Base-by-base conservation (phyloP, 257 asterid species). In the Paulownia fortunei region DNA sequence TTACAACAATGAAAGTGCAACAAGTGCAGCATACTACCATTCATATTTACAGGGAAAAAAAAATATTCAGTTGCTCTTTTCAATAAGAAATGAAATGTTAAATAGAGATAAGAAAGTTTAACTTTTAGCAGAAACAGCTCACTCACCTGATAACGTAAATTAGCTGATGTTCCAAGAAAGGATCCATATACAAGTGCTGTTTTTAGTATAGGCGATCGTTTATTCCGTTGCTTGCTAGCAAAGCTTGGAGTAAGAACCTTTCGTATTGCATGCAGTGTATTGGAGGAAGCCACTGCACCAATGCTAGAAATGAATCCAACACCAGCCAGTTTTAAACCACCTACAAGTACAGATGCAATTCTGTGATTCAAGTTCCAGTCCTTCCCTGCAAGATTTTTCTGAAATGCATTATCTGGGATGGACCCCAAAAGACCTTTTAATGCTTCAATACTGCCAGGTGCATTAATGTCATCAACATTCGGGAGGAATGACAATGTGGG, bases 381-480 rank as follows among this genome's bases (percentile, higher is more conserved):
- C 84, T 80, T 88, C 80, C 99, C 98, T 0, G 78, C 92, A 76
- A 88, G 81, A 81, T 79, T 90, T 82, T 89, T 91, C 81, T 93
- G 99, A 80, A 95, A 95, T 46, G 99, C 99, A 39, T 95, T 95
- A 83, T 95, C 99, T 2, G 98, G 99, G 82, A 95, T 93, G 60
- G 97, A 91, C 47, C 96, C 97, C 65, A 95, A 83, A 81, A 95
- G 96, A 79, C 97, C 99, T 83, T 85, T 86, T 61, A 93, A 66
- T 63, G 90, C 92, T 76, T 87, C 97, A 41, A 95, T 26, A 72
- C 94, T 83, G 74, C 89, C 93, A 21, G 96, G 75, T 27, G 84
- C 74, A 76, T 80, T 70, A 54, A 83, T 74, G 59, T 84, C 89
- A 81, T 80, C 82, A 68, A 84, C 82, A 23, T 79, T 77, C 11